Evolutionary conservation across 2,329 filamentous ascomycete genomes (phyloP).

Genomic region (Apiospora malaysiana): DNA sequence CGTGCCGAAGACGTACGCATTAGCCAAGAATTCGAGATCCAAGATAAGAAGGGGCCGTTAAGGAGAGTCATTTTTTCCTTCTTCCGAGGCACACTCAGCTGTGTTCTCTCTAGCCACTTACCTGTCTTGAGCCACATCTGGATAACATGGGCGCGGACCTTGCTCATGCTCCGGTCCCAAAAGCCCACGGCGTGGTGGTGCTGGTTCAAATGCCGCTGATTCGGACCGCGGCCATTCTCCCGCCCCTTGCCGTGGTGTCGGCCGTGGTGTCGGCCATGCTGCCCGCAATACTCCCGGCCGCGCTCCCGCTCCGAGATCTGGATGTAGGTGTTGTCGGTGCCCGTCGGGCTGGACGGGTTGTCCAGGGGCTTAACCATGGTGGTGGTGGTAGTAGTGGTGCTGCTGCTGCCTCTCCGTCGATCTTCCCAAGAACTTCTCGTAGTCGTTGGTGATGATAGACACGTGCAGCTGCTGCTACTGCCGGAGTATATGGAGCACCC

Average conservation of each 20-base stretch:
- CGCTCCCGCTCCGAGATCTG: not conserved
- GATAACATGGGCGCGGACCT: constrained; percentile 36
- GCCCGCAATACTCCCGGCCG: not conserved
- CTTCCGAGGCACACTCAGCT: not conserved
- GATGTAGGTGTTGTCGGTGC: not conserved
- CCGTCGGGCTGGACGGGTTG: not conserved
- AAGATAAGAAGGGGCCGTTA: not conserved
- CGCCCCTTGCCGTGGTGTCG: not conserved
- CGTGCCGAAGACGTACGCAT: not conserved
- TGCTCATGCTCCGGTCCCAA: constrained; percentile 45
- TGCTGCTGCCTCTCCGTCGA: not conserved
- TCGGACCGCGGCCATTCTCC: not conserved
- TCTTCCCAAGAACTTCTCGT: not conserved
- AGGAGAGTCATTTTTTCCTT: not conserved
- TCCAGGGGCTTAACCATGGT: not conserved
- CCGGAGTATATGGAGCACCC: not conserved
- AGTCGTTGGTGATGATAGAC: no score
- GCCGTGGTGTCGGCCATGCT: not conserved
- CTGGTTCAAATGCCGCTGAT: constrained; percentile 23
- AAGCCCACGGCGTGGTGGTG: constrained; percentile 48
- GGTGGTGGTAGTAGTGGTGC: not conserved
- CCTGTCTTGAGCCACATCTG: constrained; percentile 37
- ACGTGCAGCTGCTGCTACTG: no score
- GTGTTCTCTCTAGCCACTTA: constrained; percentile 11
- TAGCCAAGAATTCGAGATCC: not conserved